Base-by-base conservation (phyloP, 1,284 basidiomycete species). In the Trametes pubescens region DNA sequence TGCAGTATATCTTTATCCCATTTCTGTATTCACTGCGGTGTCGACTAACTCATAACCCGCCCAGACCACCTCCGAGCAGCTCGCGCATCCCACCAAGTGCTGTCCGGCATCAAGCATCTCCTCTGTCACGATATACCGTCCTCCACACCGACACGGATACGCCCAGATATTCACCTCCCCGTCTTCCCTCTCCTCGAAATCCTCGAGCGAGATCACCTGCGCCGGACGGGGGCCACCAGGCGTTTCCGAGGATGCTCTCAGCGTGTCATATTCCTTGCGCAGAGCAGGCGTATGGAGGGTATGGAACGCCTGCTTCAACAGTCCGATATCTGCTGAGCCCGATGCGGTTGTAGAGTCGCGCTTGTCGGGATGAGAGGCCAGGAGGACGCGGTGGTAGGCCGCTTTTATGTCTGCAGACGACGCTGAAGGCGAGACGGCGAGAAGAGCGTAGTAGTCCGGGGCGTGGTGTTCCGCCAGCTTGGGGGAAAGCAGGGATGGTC, bases 51-150 rank as follows among this genome's bases (percentile, higher is more conserved):
- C 88, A 70, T 92, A 93, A 2, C 92, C 91, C 21, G 87, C 88
- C 89, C 91, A 93, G 2, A 93, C 79, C 5, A 84, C 85, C 75
- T 93, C 92, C 16, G 92, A 93, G 71, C 91, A 93, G 60, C 84
- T 85, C 61, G 77, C 82, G 69, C 92, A 93, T 0, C 82, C 86
- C 10, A 91, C 77, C 13, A 93, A 78, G 75, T 93, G 91, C 47
- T 80, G 78, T 13, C 85, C 91, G 1, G 76, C 76, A 66, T 93
- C 90, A 80, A 93, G 82, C 61, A 89, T 82, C 1, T 69, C 73
- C 64, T 83, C 81, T 0, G 78, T 80, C 55, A 93, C 86, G 29
- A 69, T 74, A 70, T 92, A 93, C 14, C 48, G 65, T 2, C 88
- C 88, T 51, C 91, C 90, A 72, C 92, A 93, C 18, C 91, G 85